phyloP scores from a whole-genome alignment of 2,329 filamentous ascomycete genomes.

The Aspergillus neotritici region DNA sequence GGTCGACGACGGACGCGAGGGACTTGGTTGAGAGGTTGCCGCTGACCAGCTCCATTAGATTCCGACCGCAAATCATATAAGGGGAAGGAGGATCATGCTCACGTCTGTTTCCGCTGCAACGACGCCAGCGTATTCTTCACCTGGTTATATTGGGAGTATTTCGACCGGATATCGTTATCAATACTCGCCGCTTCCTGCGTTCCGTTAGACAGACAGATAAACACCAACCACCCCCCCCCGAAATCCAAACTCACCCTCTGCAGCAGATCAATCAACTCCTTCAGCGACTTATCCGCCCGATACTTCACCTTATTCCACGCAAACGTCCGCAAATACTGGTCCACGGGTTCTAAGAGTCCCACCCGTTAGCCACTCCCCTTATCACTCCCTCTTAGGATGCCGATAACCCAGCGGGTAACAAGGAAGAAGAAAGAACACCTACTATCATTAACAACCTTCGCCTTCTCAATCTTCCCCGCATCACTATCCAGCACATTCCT shows the following conservation, averaged over 20 bases:
- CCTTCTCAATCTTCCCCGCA: conserved; percentile 72
- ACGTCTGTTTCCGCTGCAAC: conserved; percentile 84
- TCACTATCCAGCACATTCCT: conserved; percentile 76
- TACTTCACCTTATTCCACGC: conserved; percentile 98
- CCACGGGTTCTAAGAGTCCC: conserved; percentile 69
- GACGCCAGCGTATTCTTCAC: conserved; percentile 78
- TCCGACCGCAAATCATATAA: neutral
- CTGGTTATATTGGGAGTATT: conserved; percentile 90
- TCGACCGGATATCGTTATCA: conserved; percentile 92
- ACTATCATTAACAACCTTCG: conserved; percentile 95
- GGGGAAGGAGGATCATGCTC: conserved; percentile 25
- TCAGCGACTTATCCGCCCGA: conserved; percentile 81
- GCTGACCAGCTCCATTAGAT: conserved; percentile 44
- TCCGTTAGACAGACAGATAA: conserved; percentile 1
- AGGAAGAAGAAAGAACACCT: conserved; percentile 30
- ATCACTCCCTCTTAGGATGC: too few species aligned
- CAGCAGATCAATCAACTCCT: conserved; percentile 77
- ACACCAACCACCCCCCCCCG: too few species aligned
- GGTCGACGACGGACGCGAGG: conserved; percentile 80
- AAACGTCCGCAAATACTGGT: conserved; percentile 84
- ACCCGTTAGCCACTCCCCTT: conserved; percentile 3
- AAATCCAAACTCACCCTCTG: conserved; percentile 61
- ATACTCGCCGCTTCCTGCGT: conserved; percentile 76
- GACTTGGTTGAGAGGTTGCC: conserved; percentile 94
- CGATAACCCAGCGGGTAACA: neutral